These are phyloP conservation scores for Fallopia convolvulus DNA, from an alignment of 148 eudicot genomes.

Conservation along the genomic window DNA sequence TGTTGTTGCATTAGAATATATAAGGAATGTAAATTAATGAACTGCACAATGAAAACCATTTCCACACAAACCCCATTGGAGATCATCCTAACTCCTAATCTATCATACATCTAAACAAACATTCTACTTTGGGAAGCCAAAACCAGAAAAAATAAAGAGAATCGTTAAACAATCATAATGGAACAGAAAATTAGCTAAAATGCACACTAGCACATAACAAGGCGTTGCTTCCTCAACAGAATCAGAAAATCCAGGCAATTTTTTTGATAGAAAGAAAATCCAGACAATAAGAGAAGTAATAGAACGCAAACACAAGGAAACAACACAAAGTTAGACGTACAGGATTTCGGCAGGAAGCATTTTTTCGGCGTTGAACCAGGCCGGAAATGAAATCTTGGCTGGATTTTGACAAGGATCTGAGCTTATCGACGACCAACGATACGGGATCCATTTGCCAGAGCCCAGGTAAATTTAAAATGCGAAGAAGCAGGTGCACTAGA, in stretches of 20 bases:
- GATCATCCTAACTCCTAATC: not conserved
- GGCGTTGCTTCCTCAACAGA: not conserved
- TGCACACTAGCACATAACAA: not conserved
- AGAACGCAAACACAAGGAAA: not conserved
- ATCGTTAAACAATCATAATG: no score
- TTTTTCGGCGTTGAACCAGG: conserved; percentile 20
- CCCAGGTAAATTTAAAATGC: no score
- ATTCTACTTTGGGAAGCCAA: no score
- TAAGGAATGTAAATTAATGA: not conserved
- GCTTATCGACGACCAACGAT: conserved; percentile 29
- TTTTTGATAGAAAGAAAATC: not conserved
- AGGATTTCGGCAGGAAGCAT: conserved; percentile 49
- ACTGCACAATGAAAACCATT: not conserved
- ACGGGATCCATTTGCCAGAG: conserved; percentile 32
- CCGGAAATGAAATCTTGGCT: conserved; percentile 38
- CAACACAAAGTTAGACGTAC: conserved; percentile 20
- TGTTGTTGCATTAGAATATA: not conserved
- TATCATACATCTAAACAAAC: not conserved
- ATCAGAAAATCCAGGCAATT: not conserved
- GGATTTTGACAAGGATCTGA: conserved; percentile 43
- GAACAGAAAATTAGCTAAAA: not conserved
- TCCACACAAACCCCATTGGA: not conserved
- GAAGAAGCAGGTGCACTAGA: not conserved
- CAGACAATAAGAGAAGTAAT: not conserved
- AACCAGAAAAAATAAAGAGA: no score